phyloP scores from a whole-genome alignment of 2,329 filamentous ascomycete species.

The Thyridium curvatum region DNA sequence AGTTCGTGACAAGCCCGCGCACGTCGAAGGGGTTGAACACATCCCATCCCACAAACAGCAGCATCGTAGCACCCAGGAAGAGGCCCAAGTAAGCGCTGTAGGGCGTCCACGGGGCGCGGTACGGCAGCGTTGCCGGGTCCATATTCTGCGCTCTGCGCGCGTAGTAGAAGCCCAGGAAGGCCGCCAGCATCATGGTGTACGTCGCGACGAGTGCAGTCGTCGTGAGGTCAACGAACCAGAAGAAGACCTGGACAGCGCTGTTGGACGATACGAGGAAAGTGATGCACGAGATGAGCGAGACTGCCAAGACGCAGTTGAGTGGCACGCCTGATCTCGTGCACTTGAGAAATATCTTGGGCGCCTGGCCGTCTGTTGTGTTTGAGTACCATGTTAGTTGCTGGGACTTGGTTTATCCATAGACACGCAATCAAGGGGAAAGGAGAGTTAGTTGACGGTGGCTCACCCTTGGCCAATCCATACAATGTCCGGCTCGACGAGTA shows the following conservation, averaged over 20 bases:
- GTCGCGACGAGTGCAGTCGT: slow-evolving; percentile 31
- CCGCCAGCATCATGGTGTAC: slow-evolving; percentile 33
- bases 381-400: no score
- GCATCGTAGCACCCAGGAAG: slow-evolving; percentile 34
- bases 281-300: slow-evolving; percentile 19
- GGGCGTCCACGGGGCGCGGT: slow-evolving; percentile 40
- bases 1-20: slow-evolving; percentile 32
- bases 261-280: slow-evolving; percentile 24
- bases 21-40: slow-evolving; percentile 40
- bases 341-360: slow-evolving; percentile 28
- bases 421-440: background rate
- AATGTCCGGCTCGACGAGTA: slow-evolving; percentile 39
- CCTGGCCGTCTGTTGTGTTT: slow-evolving; percentile 29
- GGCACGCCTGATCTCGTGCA: slow-evolving; percentile 35
- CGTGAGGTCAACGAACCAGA: slow-evolving; percentile 19
- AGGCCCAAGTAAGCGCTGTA: slow-evolving; percentile 40
- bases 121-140: slow-evolving; percentile 36
- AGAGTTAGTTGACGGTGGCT: background rate
- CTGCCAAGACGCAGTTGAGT: slow-evolving; percentile 16
- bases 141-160: slow-evolving; percentile 43
- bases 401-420: no score
- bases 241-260: slow-evolving; percentile 21
- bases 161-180: slow-evolving; percentile 37
- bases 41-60: slow-evolving; percentile 48
- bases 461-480: slow-evolving; percentile 33